Base-by-base conservation (phyloP, 192 early-diverging fungal genomes). In the Rhizophagus sp. region DNA sequence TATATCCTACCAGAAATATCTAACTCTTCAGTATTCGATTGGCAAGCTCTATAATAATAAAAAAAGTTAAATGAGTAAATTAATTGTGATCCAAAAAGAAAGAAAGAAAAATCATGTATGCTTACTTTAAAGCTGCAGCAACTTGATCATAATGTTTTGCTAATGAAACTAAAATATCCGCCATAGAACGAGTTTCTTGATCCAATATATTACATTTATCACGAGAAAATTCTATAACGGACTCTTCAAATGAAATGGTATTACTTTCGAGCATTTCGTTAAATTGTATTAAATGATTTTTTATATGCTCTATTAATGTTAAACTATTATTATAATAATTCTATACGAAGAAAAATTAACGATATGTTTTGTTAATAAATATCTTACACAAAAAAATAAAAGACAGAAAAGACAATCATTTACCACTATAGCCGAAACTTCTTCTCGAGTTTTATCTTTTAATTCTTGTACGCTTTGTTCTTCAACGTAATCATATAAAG, bases 61-160 rank as follows among this genome's bases (percentile, higher is more conserved):
- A 62, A 15, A 75, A 39, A 61, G 13, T 33, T 17, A 25, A 57
- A 34, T 33, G 27, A 47, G 1, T 30, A 52, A 11, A 34, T 25
- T 34, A 13, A 73, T 62, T 5, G 52, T 12, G 8, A 33, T 39
- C 22, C 4, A 9, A 75, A 75, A 62, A 30, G 22, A 62, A 34
- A 9, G 52, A 62, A 41, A 49, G 11, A 63, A 22, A 39, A 22
- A 33, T 22, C 36, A 15, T 36, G 9, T 41, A 27, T 2, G 0
- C 76, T 22, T 72, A 87, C 86, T 85, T 82, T 34, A 85, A 79
- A 6, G 87, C 87, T 22, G 77, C 83, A 24, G 83, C 75, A 19
- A 88, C 73, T 79, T 88, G 87, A 69, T 83, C 84, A 78, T 85
- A 85, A 81, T 88, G 84, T n/a, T 82, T 83, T 3, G 83, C 81